Evolutionary conservation across 805 yeast species (phyloP), one percentile per base, ranked within the genome.

Genomic region (Ogataea philodendri): DNA sequence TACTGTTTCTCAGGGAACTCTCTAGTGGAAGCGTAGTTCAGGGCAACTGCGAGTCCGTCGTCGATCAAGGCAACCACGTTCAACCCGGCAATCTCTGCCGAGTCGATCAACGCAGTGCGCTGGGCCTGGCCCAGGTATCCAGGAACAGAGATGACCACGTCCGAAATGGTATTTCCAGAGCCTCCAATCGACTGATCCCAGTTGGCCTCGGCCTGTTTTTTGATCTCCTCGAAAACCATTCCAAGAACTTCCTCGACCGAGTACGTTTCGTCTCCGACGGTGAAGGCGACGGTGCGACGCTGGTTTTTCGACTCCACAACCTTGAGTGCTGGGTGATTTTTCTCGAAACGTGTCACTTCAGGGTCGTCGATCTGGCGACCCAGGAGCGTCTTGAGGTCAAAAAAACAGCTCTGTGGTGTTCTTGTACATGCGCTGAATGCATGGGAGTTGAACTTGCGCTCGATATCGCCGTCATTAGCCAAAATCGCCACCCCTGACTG

Each of bases 11-110:
- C 70, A 9, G 53, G 50, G 42, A 72, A 72, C 19, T 67, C 66
- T 32, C 76, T 69, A 6, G 58, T 55, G 20, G 84, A 69, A 2
- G 86, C 85, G 57, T 77, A 89, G 52, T 87, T 85, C 27, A 85
- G 62, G 1, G 95, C 96, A 10, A 86, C 87, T 2, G 97, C 93
- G n/a, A 86, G 63, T 10, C 96, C 97, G 57, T 90, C 97, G 53
- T 84, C 89, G 3, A 89, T 84, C 36, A 90, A 66, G 2, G 81
- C 77, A 40, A 80, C 71, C 9, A 80, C 74, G 28, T 73, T 66
- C 41, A 80, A 62, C 15, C 81, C 84, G 2, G 95, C 84, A 33
- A 84, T 68, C 31, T 70, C 74, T 22, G 81, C 84, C 4, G 89
- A 77, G 47, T 88, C 95, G 21, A 70, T 62, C 26, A 87, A 59